phyloP scores from a whole-genome alignment of 257 asterid species.

The Scutellaria barbata region DNA sequence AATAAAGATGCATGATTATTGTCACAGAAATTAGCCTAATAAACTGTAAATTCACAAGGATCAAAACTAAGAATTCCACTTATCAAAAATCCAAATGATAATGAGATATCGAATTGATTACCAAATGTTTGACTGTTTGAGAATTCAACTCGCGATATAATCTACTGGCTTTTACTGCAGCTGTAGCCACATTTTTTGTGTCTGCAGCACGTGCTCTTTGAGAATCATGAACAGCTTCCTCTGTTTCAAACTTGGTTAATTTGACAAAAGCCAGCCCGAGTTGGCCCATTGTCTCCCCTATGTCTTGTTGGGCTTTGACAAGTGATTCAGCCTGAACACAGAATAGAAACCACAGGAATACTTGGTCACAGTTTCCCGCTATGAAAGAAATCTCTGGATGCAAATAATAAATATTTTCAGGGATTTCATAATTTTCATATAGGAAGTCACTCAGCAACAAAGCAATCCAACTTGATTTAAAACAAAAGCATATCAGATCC shows the following conservation, averaged over 20 bases:
- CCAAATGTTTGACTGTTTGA: conserved; percentile 97
- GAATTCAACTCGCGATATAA: conserved; percentile 89
- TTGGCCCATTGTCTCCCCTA: conserved; percentile 96
- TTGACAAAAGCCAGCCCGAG: conserved; percentile 93
- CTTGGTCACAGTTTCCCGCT: conserved; percentile 13
- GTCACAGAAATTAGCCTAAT: conserved; percentile 20
- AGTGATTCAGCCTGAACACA: conserved; percentile 83
- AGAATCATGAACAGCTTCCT: conserved; percentile 80
- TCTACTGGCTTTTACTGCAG: conserved; percentile 97
- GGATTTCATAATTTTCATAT: conserved; percentile 20
- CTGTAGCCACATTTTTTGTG: conserved; percentile 94
- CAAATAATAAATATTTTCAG: neutral
- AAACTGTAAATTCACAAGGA: conserved; percentile 23
- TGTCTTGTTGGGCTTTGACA: conserved; percentile 93
- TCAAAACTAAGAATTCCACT: neutral
- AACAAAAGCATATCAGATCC: conserved; percentile 13
- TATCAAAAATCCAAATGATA: neutral
- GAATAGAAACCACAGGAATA: conserved; percentile 29
- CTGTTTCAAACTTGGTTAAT: conserved; percentile 91
- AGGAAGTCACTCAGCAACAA: conserved; percentile 5
- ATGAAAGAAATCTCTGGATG: neutral
- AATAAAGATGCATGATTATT: conserved; percentile 1
- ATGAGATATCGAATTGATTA: conserved; percentile 36
- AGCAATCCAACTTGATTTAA: conserved; percentile 10
- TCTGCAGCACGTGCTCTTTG: conserved; percentile 85